These are phyloP conservation scores for Lentithecium fluviatile DNA, from an alignment of 495 filamentous ascomycete species.

Conservation along the genomic window DNA sequence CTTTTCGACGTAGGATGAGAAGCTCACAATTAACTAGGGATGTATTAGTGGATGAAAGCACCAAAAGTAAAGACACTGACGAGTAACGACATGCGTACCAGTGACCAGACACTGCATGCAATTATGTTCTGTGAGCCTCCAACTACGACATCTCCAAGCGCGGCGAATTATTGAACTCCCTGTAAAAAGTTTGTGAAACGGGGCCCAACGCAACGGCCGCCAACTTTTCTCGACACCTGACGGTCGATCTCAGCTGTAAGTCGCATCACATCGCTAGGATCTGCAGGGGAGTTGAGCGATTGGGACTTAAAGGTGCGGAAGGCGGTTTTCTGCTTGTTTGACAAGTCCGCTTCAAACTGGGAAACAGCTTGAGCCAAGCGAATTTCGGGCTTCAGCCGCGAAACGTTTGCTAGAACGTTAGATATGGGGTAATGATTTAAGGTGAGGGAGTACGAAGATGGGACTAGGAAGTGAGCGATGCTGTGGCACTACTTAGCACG, in stretches of 20 bases:
- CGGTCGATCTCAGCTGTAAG: conserved; percentile 48
- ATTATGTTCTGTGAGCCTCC: conserved; percentile 50
- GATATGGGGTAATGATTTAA: conserved; percentile 40
- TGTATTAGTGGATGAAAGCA: conserved; percentile 35
- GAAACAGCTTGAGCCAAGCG: conserved; percentile 47
- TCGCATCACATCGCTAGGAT: conserved; percentile 45
- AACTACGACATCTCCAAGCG: conserved; percentile 47
- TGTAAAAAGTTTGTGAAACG: conserved; percentile 48
- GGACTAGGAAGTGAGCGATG: conserved; percentile 7
- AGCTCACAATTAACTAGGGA: conserved; percentile 35
- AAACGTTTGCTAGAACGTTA: conserved; percentile 52
- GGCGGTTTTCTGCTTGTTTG: conserved; percentile 42
- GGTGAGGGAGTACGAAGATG: neutral
- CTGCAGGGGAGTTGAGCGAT: conserved; percentile 36
- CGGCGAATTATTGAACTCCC: conserved; percentile 48
- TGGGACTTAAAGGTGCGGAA: conserved; percentile 37
- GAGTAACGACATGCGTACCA: conserved; percentile 46
- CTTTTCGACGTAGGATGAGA: conserved; percentile 45
- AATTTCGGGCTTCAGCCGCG: conserved; percentile 42
- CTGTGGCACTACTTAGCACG: too few species aligned
- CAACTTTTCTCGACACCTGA: conserved; percentile 25
- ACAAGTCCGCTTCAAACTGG: conserved; percentile 46
- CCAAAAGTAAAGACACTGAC: conserved; percentile 35
- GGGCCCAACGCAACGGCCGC: conserved; percentile 46
- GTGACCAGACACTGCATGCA: conserved; percentile 48